These are phyloP conservation scores for Apiotrichum brassicae DNA, from an alignment of 1,284 basidiomycete genomes.

Conservation along the genomic window DNA sequence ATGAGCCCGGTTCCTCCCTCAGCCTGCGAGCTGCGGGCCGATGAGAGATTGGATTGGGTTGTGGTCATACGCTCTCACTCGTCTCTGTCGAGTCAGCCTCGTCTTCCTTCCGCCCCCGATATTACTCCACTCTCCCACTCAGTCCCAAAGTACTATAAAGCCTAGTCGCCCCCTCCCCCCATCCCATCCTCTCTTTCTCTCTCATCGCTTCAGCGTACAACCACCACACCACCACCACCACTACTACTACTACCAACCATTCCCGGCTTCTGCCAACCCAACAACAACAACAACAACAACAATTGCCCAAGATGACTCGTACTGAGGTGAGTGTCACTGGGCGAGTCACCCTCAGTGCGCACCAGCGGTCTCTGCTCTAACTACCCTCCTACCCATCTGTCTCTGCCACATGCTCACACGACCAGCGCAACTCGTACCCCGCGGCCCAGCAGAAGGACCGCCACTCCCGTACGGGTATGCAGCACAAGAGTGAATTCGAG, in stretches of 20 bases:
- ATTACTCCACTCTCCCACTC: no score
- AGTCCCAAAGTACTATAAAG: not conserved
- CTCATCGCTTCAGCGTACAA: slow-evolving; percentile 1
- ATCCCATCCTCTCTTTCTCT: not conserved
- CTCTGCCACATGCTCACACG: not conserved
- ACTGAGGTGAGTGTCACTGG: slow-evolving; percentile 16
- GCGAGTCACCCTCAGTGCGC: not conserved
- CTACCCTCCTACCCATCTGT: no score
- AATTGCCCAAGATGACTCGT: slow-evolving; percentile 19
- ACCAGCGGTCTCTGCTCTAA: no score
- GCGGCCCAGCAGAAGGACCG: slow-evolving; percentile 67
- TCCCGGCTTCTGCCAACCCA: slow-evolving; percentile 1
- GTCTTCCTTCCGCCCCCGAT: no score
- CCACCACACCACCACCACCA: slow-evolving; percentile 2
- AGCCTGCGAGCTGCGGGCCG: no score
- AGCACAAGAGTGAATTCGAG: slow-evolving; percentile 52
- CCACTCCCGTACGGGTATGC: slow-evolving; percentile 65
- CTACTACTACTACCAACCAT: not conserved
- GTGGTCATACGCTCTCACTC: no score
- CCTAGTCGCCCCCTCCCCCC: not conserved
- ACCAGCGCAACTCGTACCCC: slow-evolving; percentile 56
- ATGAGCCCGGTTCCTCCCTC: no score
- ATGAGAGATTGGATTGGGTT: no score
- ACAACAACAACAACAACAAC: slow-evolving; percentile 2
- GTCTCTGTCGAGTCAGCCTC: no score